These are phyloP conservation scores for Monosporascus sp. DNA, from an alignment of 2,329 filamentous ascomycete genomes.

Conservation along the genomic window DNA sequence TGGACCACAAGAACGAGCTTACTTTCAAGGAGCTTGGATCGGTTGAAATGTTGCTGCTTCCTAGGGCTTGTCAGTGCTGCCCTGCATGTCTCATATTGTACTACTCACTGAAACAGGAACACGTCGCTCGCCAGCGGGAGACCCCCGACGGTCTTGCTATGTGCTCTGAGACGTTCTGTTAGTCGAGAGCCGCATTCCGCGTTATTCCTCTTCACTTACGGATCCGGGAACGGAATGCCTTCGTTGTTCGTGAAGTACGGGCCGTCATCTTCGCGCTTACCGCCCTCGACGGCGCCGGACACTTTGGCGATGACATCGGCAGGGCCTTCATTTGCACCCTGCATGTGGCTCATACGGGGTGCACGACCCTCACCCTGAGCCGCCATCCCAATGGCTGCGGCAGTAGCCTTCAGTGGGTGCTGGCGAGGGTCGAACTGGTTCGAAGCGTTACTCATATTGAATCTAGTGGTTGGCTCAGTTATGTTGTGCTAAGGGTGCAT, in stretches of 20 bases:
- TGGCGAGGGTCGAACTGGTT: constrained; percentile 7
- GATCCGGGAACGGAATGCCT: constrained; percentile 45
- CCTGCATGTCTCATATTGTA: no score
- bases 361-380: constrained; percentile 31
- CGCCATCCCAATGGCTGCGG: constrained; percentile 33
- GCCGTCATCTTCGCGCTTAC: constrained; percentile 43
- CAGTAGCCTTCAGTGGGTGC: constrained; percentile 36
- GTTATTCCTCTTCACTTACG: constrained; percentile 19
- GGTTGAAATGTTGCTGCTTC: constrained; percentile 50
- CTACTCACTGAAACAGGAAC: constrained; percentile 38
- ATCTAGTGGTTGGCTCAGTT: no score
- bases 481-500: no score
- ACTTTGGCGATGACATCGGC: constrained; percentile 47
- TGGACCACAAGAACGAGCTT: neutral
- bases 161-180: constrained; percentile 11
- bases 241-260: constrained; percentile 52
- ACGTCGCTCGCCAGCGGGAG: constrained; percentile 43
- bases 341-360: constrained; percentile 30
- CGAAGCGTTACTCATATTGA: no score
- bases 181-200: no score
- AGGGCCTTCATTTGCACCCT: constrained; percentile 45
- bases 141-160: constrained; percentile 49
- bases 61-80: no score
- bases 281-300: constrained; percentile 37
- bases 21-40: constrained; percentile 47